These are phyloP conservation scores for Lotmaria passim DNA, from an alignment of 208 protist genomes.

Conservation along the genomic window DNA sequence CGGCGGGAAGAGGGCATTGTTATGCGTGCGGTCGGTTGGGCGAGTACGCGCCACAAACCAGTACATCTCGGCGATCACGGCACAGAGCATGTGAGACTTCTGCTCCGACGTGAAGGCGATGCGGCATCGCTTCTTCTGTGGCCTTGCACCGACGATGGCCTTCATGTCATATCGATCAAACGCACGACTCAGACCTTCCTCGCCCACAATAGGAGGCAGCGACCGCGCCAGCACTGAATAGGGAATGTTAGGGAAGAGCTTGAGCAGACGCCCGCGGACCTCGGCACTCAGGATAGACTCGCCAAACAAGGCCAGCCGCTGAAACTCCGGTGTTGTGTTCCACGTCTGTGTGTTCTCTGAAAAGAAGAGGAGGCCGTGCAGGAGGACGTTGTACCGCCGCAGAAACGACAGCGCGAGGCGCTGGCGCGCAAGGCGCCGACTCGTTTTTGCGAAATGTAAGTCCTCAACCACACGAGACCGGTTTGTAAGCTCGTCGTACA, in stretches of 20 bases:
- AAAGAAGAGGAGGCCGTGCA: conserved; percentile 87
- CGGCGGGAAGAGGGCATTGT: conserved; percentile 90
- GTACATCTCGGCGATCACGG: conserved; percentile 81
- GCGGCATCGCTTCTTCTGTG: conserved; percentile 6
- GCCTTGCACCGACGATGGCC: conserved; percentile 32
- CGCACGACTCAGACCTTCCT: conserved; percentile 39
- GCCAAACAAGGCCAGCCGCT: conserved; percentile 72
- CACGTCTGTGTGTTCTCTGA: conserved; percentile 57
- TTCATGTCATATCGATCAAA: conserved; percentile 64
- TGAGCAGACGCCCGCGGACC: conserved; percentile 61
- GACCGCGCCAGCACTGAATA: conserved; percentile 29
- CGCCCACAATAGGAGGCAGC: conserved; percentile 34
- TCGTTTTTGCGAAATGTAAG: conserved; percentile 62
- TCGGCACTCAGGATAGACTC: conserved; percentile 62
- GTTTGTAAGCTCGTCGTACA: conserved; percentile 73
- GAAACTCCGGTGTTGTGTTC: conserved; percentile 81
- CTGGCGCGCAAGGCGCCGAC: conserved; percentile 49
- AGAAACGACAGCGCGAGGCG: conserved; percentile 69
- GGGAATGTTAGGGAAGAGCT: conserved; percentile 67
- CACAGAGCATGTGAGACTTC: conserved; percentile 76
- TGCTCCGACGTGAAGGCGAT: conserved; percentile 13
- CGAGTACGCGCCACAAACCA: conserved; percentile 86
- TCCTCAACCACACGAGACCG: conserved; percentile 73
- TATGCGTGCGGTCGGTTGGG: conserved; percentile 85
- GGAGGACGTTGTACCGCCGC: conserved; percentile 85